phyloP scores from a whole-genome alignment of 1,139 yeast species.

The Geotrichum australiense region DNA sequence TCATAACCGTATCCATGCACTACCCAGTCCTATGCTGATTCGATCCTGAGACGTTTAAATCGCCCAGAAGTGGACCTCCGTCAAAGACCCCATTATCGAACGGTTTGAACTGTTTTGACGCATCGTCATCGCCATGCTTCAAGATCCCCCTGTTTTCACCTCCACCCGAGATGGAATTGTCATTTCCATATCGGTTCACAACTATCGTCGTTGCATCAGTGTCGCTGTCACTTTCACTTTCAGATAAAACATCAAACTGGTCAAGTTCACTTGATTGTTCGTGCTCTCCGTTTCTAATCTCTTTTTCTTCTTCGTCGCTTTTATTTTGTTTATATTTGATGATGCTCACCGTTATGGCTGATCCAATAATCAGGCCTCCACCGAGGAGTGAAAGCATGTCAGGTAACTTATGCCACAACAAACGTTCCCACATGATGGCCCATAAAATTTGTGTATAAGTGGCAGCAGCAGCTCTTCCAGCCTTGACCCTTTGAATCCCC shows the following conservation, averaged over 20 bases:
- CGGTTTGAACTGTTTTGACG: slow-evolving; percentile 3
- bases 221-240: slow-evolving; percentile 3
- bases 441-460: slow-evolving; percentile 69
- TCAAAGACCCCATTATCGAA: slow-evolving; percentile 16
- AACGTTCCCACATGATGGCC: slow-evolving; percentile 70
- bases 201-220: background rate
- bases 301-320: slow-evolving; percentile 10
- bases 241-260: background rate
- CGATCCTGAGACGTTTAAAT: slow-evolving; percentile 4
- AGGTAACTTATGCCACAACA: slow-evolving; percentile 69
- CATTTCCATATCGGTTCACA: background rate
- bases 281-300: background rate
- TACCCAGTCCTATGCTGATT: no score
- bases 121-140: background rate
- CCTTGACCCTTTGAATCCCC: slow-evolving; percentile 76
- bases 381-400: slow-evolving; percentile 64
- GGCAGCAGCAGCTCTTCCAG: slow-evolving; percentile 71
- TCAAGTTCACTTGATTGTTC: background rate
- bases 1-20: no score
- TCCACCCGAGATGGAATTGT: background rate
- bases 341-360: slow-evolving; percentile 49
- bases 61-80: slow-evolving; percentile 15
- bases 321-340: slow-evolving; percentile 11
- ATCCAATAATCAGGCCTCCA: slow-evolving; percentile 54
- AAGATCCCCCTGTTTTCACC: background rate